phyloP scores from a whole-genome alignment of 805 yeast genomes.

The Cyberlindnera samutprakarnensis region DNA sequence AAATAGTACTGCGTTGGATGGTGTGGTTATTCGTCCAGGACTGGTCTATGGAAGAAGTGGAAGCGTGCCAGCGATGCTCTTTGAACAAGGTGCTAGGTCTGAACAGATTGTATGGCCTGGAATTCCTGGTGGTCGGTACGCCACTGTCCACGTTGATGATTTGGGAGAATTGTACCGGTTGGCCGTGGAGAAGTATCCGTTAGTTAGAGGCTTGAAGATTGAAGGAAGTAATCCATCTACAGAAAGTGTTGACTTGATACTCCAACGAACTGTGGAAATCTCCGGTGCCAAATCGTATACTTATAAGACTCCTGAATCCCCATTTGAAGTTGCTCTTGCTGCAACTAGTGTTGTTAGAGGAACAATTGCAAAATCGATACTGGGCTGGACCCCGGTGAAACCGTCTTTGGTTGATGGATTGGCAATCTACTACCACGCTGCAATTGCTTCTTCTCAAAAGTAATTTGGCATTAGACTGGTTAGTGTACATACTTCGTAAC shows the following conservation, averaged over 20 bases:
- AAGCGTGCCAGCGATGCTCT: not conserved
- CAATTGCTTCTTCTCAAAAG: too few relatives aligned
- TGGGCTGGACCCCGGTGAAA: not conserved
- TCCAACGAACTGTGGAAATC: not conserved
- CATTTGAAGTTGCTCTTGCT: not conserved
- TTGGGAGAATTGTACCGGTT: not conserved
- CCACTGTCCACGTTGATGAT: not conserved
- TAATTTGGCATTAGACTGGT: too few relatives aligned
- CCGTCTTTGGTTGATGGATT: not conserved
- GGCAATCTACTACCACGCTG: not conserved
- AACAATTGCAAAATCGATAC: not conserved
- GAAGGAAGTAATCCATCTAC: not conserved
- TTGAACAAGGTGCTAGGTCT: not conserved
- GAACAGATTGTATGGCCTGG: not conserved
- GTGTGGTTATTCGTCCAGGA: not conserved
- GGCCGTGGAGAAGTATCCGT: not conserved
- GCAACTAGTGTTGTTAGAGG: not conserved
- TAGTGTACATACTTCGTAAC: too few relatives aligned
- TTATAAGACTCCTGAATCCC: not conserved
- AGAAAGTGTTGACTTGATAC: not conserved
- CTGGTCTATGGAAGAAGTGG: constrained; percentile 1
- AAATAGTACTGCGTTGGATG: not conserved
- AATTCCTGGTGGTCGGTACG: not conserved
- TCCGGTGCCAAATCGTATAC: not conserved
- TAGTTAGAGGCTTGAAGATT: not conserved